These are phyloP conservation scores for Pestalotiopsis sp. DNA, from an alignment of 2,329 filamentous ascomycete species.

Conservation along the genomic window DNA sequence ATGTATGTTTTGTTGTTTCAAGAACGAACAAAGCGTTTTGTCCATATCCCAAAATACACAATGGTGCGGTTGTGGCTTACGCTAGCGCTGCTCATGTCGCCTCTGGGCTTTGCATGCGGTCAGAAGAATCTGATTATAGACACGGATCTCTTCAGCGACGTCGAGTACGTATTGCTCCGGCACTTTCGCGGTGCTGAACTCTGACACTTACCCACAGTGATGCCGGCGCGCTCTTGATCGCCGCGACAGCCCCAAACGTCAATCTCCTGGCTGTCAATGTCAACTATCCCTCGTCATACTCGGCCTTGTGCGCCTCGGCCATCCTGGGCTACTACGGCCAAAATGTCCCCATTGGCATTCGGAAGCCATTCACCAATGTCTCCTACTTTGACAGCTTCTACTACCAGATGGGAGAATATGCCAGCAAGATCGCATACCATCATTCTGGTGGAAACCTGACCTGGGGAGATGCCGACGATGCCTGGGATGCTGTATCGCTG, in stretches of 20 bases:
- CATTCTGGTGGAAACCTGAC: conserved; percentile 37
- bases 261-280: conserved; percentile 42
- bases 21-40: neutral
- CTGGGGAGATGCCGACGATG: conserved; percentile 34
- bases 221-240: conserved; percentile 41
- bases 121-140: conserved; percentile 44
- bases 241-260: conserved; percentile 34
- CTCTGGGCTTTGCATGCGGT: neutral
- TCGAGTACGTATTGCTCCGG: conserved; percentile 36
- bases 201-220: conserved; percentile 29
- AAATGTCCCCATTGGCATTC: conserved; percentile 20
- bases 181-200: neutral
- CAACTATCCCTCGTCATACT: conserved; percentile 42
- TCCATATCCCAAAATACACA: neutral
- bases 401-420: conserved; percentile 42
- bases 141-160: conserved; percentile 47
- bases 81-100: neutral
- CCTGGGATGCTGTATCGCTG: conserved; percentile 42
- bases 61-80: neutral
- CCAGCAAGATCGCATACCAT: conserved; percentile 44
- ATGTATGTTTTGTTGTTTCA: neutral
- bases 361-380: conserved; percentile 38
- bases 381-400: conserved; percentile 43
- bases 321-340: conserved; percentile 26
- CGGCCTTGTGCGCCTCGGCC: conserved; percentile 30